phyloP scores from a whole-genome alignment of 164 flowering plant genomes.

The Vitis labrusca region DNA sequence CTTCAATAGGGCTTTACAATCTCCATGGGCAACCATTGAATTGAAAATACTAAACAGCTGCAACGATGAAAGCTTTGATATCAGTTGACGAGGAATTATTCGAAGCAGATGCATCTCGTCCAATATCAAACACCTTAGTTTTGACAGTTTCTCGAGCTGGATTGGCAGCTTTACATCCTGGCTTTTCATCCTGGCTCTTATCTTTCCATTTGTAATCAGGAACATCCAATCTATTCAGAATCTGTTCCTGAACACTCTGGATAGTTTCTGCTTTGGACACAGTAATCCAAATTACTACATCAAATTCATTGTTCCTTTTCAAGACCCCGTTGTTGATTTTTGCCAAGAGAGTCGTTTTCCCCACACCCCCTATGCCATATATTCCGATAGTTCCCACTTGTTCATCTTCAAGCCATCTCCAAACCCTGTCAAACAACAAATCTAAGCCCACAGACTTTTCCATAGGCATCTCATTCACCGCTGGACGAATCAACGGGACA shows the following conservation, averaged over 20 bases:
- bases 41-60: conserved; percentile 7
- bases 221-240: neutral
- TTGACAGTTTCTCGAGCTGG: too few relatives aligned
- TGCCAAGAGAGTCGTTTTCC: neutral
- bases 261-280: neutral
- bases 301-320: neutral
- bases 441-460: neutral
- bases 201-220: neutral
- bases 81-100: conserved; percentile 1
- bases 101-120: too few relatives aligned
- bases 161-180: too few relatives aligned
- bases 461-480: neutral
- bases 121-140: too few relatives aligned
- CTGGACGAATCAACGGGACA: neutral
- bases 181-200: neutral
- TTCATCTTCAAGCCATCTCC: neutral
- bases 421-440: neutral
- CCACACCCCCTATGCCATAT: neutral
- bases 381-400: neutral
- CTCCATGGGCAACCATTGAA: too few relatives aligned
- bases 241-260: neutral
- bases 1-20: neutral
- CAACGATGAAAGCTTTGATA: conserved; percentile 6
- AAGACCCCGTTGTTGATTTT: neutral
- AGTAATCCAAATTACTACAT: neutral